Base-by-base conservation (phyloP, 208 protist species). In the Trypanosomatidae sp. region DNA sequence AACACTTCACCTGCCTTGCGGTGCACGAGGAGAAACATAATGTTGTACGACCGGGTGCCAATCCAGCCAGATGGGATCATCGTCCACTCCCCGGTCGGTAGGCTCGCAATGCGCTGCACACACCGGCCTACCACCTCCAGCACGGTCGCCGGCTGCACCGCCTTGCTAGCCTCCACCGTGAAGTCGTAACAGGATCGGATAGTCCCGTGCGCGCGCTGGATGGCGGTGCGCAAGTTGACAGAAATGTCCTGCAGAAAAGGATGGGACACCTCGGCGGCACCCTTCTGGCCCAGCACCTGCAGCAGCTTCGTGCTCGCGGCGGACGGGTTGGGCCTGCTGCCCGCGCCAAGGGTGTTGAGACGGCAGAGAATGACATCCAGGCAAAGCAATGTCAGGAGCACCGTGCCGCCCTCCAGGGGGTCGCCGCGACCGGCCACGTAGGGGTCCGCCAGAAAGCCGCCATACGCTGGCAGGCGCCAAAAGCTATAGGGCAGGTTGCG, bases 401-500 rank as follows among this genome's bases (percentile, higher is more conserved):
- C 66, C 5, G 50, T 47, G 59, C 84, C 89, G 56, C 74, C 65
- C 67, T 89, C 91, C 50, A 95, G 55, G n/a, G 84, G 79, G 0
- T 55, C 39, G 15, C 85, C 87, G 1, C 69, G 55, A 22, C 86
- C 83, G 19, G 74, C 82, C 2, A 95, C 82, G 64, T 83, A 95
- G 5, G 88, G 77, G 74, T 95, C 91, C 13, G 81, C 85, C 36
- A 95, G 71, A 39, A 93, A 71, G 50, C 83, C 86, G 13, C 77
- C 70, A 66, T 83, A 95, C 9, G 89, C 74, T 1, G 80, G 65
- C 47, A 87, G 56, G 19, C 71, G 66, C 91, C 91, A 95, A 71
- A 91, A 87, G 44, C 52, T 83, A 13, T 73, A 66, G 28, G 79
- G 75, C 41, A 87, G 65, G 46, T 70, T 81, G 30, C 74, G 74